Conservation (phyloP, 257 asterid genomes). For the Thymus mandschuricus region DNA sequence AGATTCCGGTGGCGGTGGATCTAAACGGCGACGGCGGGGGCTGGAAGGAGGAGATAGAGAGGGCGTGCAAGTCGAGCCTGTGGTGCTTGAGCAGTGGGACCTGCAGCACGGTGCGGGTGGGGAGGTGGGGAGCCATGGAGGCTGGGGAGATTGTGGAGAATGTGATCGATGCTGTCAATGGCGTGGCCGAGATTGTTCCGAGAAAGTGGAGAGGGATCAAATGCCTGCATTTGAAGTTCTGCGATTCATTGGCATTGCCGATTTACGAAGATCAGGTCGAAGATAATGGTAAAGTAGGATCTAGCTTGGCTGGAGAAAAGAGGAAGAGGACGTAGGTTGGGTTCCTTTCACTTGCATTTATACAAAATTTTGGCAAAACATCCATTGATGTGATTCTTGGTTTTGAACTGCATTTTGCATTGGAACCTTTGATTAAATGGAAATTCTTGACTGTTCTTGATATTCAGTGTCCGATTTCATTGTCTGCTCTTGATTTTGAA, state of each 20-base stretch:
- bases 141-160: conserved; percentile 60
- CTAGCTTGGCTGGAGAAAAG: conserved; percentile 32
- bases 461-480: too few relatives aligned
- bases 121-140: conserved; percentile 54
- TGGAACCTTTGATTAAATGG: too few relatives aligned
- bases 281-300: not conserved
- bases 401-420: too few relatives aligned
- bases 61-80: conserved; percentile 51
- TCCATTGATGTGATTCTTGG: not conserved
- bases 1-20: conserved; percentile 66
- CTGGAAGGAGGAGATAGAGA: conserved; percentile 82
- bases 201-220: conserved; percentile 68
- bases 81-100: conserved; percentile 77
- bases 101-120: conserved; percentile 64
- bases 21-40: conserved; percentile 46
- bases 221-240: conserved; percentile 81
- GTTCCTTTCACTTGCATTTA: not conserved
- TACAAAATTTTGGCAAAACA: not conserved
- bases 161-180: conserved; percentile 61
- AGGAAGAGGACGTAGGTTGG: conserved; percentile 30
- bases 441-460: too few relatives aligned
- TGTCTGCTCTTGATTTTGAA: too few relatives aligned
- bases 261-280: conserved; percentile 41
- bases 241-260: conserved; percentile 80
- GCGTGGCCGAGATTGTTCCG: conserved; percentile 53